Evolutionary conservation across 768 basidiomycete genomes (phyloP).

Genomic region (Suillus ampliporus): DNA sequence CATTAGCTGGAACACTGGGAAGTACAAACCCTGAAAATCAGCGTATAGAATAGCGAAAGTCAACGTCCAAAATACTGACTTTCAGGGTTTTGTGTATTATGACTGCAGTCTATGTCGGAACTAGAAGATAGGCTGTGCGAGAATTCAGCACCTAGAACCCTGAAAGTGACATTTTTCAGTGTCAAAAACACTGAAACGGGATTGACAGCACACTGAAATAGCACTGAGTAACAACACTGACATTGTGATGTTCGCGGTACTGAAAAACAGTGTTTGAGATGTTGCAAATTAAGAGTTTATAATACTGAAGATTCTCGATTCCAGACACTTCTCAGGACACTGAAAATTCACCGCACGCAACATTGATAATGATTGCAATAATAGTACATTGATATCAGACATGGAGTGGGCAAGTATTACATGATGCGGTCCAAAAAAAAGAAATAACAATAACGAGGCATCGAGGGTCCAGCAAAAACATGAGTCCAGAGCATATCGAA

Average conservation of each 20-base stretch:
- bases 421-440: too few species aligned
- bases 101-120: neutral
- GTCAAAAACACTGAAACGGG: neutral
- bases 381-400: too few species aligned
- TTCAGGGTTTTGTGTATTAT: neutral
- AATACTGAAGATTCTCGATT: too few species aligned
- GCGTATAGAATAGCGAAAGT: neutral
- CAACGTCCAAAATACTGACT: neutral
- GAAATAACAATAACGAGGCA: neutral
- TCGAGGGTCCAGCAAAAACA: neutral
- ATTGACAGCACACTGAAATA: neutral
- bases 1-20: too few species aligned
- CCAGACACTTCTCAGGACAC: too few species aligned
- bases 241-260: too few species aligned
- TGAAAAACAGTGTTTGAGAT: too few species aligned
- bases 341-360: too few species aligned
- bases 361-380: too few species aligned
- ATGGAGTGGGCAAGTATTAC: too few species aligned
- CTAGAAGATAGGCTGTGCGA: neutral
- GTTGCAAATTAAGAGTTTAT: too few species aligned
- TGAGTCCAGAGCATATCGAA: neutral
- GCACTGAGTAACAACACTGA: neutral
- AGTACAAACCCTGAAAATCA: neutral
- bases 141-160: neutral
- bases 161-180: conserved; percentile 2